Evolutionary conservation across 306 rosid species (phyloP), one percentile per base, ranked within the genome.

Genomic region (Alnus rubra): DNA sequence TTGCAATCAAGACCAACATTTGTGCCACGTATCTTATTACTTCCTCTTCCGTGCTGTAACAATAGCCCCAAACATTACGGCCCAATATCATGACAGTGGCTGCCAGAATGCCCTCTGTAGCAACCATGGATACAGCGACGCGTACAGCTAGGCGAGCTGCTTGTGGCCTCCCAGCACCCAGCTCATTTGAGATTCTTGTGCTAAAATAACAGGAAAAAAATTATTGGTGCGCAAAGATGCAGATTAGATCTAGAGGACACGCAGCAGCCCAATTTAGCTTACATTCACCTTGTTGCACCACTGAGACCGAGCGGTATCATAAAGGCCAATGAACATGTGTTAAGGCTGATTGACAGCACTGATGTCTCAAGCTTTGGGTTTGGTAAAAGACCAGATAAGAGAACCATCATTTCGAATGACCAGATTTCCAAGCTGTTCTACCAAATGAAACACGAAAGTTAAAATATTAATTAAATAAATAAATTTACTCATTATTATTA

Each of bases 271-370:
- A 30, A 9, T 69, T 11, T 37, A 11, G 12, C 7, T 4, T 23
- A 45, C 33, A 71, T 65, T 80, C 67, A 87, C 91, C 91, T 85
- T 16, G 62, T 73, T 48, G 86, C 80, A 56, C 84, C 78, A n/a
- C 84, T 70, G 37, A 88, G 81, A 55, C 87, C 91, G 47, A 85
- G 82, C 7, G 91, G 89, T 81, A 88, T 72, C 89, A 85, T 85
- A 70, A 68, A 85, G 31, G 77, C 70, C 86, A 85, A 15, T 9
- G 87, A 45, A 69, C 81, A 23, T 2, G 90, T 87, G 55, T 87
- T 87, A 39, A 84, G 88, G 86, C 86, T 76, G 49, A 81, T 81
- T 15, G 81, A 71, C 12, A 81, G 59, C 16, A 81, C 84, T n/a
- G 84, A 81, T 60, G 84, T 81, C 52, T 76, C 84, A 15, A 81